Evolutionary conservation across 2,329 filamentous ascomycete genomes (phyloP).

Genomic region (Apiospora koreana): DNA sequence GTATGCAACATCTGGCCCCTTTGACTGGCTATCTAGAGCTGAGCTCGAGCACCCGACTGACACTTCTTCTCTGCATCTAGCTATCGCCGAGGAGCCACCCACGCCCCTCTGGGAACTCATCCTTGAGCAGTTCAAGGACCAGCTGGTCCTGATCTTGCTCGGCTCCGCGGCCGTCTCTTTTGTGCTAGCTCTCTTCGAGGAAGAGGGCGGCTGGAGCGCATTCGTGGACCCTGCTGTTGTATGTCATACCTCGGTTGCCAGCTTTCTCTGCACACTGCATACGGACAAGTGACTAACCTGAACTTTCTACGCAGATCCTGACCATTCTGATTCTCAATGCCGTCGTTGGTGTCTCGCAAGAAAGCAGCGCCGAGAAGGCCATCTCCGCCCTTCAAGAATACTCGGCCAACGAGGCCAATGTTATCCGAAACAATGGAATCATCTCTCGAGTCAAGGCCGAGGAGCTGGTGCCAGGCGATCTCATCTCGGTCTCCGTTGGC

Average conservation of each 20-base stretch:
- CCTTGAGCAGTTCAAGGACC: conserved; percentile 98
- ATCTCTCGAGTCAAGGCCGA: conserved; percentile 89
- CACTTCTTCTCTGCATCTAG: conserved; percentile 34
- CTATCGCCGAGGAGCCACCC: conserved; percentile 82
- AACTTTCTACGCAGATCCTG: conserved; percentile 67
- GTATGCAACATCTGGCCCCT: conserved; percentile 42
- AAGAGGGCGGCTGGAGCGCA: conserved; percentile 90
- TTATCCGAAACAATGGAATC: conserved; percentile 77
- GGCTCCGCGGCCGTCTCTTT: conserved; percentile 94
- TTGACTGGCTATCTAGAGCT: not conserved
- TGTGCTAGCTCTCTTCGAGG: conserved; percentile 87
- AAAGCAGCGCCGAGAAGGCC: conserved; percentile 97
- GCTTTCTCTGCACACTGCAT: not conserved
- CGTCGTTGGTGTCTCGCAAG: conserved; percentile 95
- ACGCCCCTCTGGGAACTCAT: conserved; percentile 96
- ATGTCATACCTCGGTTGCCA: conserved; percentile 43
- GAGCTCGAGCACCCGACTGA: conserved; percentile 17
- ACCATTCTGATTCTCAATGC: conserved; percentile 97
- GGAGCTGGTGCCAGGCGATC: conserved; percentile 91
- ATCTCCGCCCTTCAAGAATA: conserved; percentile 98
- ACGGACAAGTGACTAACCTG: not conserved
- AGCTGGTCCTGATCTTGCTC: conserved; percentile 92
- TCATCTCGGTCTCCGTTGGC: conserved; percentile 84
- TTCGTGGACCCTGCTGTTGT: conserved; percentile 96
- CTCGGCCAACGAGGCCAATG: conserved; percentile 96